Evolutionary conservation across 371 early-diverging fungal genomes (phyloP), one percentile per base, ranked within the genome.

Genomic region (Rhizopus sp.): DNA sequence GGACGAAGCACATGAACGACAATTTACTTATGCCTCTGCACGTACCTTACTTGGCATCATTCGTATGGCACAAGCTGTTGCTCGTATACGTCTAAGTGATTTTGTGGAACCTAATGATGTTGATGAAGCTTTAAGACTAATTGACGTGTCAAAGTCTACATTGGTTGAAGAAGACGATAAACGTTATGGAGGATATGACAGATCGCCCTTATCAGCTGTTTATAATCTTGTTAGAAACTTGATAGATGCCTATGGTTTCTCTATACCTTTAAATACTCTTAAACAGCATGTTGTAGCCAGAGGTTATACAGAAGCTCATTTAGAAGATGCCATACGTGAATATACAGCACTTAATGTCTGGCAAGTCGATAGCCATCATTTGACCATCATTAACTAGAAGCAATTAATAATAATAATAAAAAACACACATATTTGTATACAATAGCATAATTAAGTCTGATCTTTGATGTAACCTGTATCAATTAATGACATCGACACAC

Each of bases 81-180:
- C 99, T 1, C 88, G 98, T 59, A 74, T 98, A 32, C 88, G 97
- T 17, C 83, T 93, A 52, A 82, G 91, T 7, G 86, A 88, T 32
- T 69, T 66, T n/a, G 96, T 98, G 3, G 81, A 82, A 16, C 77
- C 85, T 29, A 79, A 63, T 12, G 99, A 99, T 80, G 95, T 99
- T 16, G 92, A 96, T 55, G 99, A 99, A 72, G 97, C 97, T 0
- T 69, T 97, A 60, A 83, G 98, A 16, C 72, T 99, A 57, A 85
- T 99, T 64, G 93, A 96, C 69, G 90, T 90, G 32, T 88, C 89
- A 58, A 94, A 92, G 70, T 81, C 80, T 37, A 78, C 84, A 29
- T 66, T 83, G 59, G 66, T 68, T 44, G 83, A 80, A 62, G 82
- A 81, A 47, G 57, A 53, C n/a, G 62, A 50, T 3, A 68, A 47